Conservation (phyloP, 345 rosid genomes). For the Sapria himalayana region DNA sequence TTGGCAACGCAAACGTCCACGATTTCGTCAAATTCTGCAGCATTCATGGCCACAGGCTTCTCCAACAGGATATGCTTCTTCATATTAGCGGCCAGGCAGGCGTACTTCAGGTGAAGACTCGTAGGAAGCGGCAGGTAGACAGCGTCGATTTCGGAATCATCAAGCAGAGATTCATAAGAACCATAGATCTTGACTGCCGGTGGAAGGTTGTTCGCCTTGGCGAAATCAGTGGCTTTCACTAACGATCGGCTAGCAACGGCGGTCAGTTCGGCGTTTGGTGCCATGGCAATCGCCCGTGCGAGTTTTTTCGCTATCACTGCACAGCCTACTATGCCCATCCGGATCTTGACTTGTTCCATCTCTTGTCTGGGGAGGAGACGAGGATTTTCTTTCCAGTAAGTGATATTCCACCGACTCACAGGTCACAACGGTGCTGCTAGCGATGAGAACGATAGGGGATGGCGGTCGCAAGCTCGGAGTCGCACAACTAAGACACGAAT, state of each 20-base stretch:
- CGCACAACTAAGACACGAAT: too few species aligned
- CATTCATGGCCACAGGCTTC: constrained; percentile 52
- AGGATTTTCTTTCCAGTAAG: too few species aligned
- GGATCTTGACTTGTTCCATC: constrained; percentile 17
- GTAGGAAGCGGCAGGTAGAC: constrained; percentile 63
- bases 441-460: too few species aligned
- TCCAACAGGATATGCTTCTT: constrained; percentile 62
- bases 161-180: constrained; percentile 53
- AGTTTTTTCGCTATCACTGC: constrained; percentile 54
- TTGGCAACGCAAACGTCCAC: constrained; percentile 36
- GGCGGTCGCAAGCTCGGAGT: too few species aligned
- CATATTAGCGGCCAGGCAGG: constrained; percentile 34
- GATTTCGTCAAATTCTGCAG: constrained; percentile 38
- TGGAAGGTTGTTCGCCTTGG: constrained; percentile 39
- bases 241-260: constrained; percentile 42
- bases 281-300: constrained; percentile 34
- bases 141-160: constrained; percentile 57
- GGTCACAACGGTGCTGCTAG: too few species aligned
- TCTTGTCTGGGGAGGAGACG: not conserved
- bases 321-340: constrained; percentile 55
- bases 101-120: constrained; percentile 56
- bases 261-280: constrained; percentile 43
- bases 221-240: constrained; percentile 37
- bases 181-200: constrained; percentile 31
- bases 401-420: too few species aligned